phyloP scores from a whole-genome alignment of 192 early-diverging fungal species.

The Funneliformis geosporum region DNA sequence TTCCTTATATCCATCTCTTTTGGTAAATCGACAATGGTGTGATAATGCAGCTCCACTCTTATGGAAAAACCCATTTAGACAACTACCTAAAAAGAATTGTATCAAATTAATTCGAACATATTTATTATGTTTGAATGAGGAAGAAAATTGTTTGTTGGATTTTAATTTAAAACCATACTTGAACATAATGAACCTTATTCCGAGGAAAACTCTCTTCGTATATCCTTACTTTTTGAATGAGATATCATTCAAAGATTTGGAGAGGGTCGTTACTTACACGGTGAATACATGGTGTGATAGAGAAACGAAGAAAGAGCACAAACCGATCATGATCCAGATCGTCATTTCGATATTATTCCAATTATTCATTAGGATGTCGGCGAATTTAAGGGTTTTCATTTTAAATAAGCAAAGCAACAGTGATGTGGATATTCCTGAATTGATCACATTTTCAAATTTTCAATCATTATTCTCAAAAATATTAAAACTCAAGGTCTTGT shows the following conservation, averaged over 20 bases:
- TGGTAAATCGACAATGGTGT: slow-evolving; percentile 7
- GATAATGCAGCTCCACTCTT: neutral
- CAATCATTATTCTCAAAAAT: neutral
- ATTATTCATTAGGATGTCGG: neutral
- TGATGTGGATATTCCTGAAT: neutral
- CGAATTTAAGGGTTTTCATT: neutral
- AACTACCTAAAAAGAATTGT: neutral
- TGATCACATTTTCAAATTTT: neutral
- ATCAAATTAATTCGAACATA: neutral
- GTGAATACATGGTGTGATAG: neutral
- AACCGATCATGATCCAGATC: neutral
- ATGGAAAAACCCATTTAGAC: slow-evolving; percentile 1
- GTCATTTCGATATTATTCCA: neutral
- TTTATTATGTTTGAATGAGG: neutral
- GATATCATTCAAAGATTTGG: neutral
- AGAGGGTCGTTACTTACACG: neutral
- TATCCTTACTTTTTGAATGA: neutral
- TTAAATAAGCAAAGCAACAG: neutral
- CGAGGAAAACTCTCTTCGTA: neutral
- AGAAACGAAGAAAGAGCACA: neutral
- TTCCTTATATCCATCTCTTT: neutral
- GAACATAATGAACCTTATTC: neutral
- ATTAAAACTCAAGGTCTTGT: neutral
- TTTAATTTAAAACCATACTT: neutral
- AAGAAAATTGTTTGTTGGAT: neutral